Evolutionary conservation across 768 basidiomycete genomes (phyloP), one percentile per base, ranked within the genome.

Genomic region (Auriscalpium microsporum): DNA sequence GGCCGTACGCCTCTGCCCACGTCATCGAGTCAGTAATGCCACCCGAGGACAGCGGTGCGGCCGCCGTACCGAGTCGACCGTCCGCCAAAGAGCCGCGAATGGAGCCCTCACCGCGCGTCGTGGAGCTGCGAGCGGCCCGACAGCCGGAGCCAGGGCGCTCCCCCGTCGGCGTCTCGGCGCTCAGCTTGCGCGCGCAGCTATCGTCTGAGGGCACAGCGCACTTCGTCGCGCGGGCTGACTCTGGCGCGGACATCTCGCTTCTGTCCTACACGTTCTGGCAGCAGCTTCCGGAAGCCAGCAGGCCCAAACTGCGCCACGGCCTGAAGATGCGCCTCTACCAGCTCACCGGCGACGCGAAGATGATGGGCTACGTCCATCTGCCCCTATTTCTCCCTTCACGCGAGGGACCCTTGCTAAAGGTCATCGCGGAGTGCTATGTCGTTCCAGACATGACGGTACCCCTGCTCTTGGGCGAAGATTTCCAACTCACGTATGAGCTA

Each of bases 391-490:
- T 42, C 11, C 40, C 40, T 4, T 13, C 40, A 17, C 11, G n/a
- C 2, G 40, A 42, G n/a, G 40, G 40, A 3, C 40, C 40, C 2
- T 7, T 42, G 13, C 11, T 42, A 2, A 8, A 17, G 6, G 58
- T 65, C 36, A 49, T 55, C 6, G 54, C 57, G 3, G 67, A 69
- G 48, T 61, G 63, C 0, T 67, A 66, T 35, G 67, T 68, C 2
- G 64, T 68, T 0, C 53, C 58, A 3, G 56, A 53, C 2, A 69
- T 69, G 68, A 53, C 56, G 0, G 66, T 67, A 0, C 67, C 68
- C 5, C 19, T 69, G 0, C 56, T 69, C 1, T 56, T 69, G 2
- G 68, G 68, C 2, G 68, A 68, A 48, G 68, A 69, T 48, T 69
- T 66, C 58, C 65, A 66, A 8, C 10, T 45, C 1, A 42, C 48